Base-by-base conservation (phyloP, 2,329 filamentous ascomycete species). In the Orbilia ellipsospora region DNA sequence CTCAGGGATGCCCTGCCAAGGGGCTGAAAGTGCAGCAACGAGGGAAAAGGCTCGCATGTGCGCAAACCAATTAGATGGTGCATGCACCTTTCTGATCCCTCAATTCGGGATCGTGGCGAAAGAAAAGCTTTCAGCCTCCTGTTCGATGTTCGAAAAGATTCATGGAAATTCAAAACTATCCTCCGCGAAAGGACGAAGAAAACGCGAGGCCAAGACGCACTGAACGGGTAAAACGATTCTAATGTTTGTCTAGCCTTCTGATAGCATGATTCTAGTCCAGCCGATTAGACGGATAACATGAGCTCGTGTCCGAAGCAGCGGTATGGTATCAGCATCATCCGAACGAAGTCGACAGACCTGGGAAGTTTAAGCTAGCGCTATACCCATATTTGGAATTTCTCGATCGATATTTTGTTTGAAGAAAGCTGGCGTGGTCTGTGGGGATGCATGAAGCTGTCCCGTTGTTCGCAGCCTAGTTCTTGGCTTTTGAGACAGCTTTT, bases 61-160 rank as follows among this genome's bases (percentile, higher is more conserved):
- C 50, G 55, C 55, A 7, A 36, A 36, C 31, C 31, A 36, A 36
- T 10, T 10, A 68, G 64, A 36, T 16, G 7, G 42, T 36, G 16
- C 28, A 10, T 69, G 65, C 48, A 28, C 31, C 18, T 42, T 69
- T 69, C 23, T 69, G 65, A 69, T 69, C 65, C 65, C 50, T 7
- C 5, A 36, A 7, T 36, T 7, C 31, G 31, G 31, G 31, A 36
- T 36, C 10, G 31, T 36, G 31, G 10, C 10, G 31, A 10, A 10
- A 2, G 8, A 36, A 6, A 36, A 36, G 31, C 16, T 51, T 57
- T 63, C 66, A 61, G 66, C 57, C 57, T 55, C 57, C 18, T 23
- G 52, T 18, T 28, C 20, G 18, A 61, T 12, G 15, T 28, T 10
- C 4, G 16, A 4, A 45, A 8, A 18, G 12, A 18, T 20, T 31